These are phyloP conservation scores for Mortierella sp. DNA, from an alignment of 371 early-diverging fungal genomes.

Conservation along the genomic window DNA sequence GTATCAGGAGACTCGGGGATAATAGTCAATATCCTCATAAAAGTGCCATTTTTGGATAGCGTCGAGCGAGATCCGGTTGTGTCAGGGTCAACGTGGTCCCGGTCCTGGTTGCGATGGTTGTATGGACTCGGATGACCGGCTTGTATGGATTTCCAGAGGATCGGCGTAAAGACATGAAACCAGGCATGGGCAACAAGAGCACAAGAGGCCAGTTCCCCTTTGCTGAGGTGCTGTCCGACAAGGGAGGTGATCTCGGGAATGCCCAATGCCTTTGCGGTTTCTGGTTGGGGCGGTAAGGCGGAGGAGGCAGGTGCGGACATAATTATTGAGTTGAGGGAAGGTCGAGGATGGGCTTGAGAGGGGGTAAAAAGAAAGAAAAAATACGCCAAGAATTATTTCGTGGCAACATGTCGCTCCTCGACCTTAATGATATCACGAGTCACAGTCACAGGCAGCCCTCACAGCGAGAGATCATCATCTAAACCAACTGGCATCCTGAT, in stretches of 20 bases:
- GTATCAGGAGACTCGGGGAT: neutral
- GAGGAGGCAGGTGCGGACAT: neutral
- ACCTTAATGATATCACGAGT: neutral
- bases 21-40: conserved; percentile 23
- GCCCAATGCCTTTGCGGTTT: neutral
- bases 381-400: neutral
- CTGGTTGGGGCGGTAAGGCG: neutral
- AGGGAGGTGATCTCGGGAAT: conserved; percentile 36
- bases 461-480: neutral
- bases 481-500: neutral
- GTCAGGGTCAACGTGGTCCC: neutral
- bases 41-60: conserved; percentile 17
- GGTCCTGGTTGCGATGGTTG: neutral
- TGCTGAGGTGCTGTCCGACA: conserved; percentile 23
- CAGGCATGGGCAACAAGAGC: conserved; percentile 33
- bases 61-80: neutral
- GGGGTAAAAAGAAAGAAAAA: neutral
- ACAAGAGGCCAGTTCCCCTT: conserved; percentile 23
- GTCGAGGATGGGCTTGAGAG: neutral
- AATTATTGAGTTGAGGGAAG: neutral
- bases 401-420: neutral
- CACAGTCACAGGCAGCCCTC: too few relatives aligned
- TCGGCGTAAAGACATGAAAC: conserved; percentile 18
- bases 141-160: conserved; percentile 25
- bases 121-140: neutral